Percentiles rank a stretch among this genome's conserved stretches.
Evolutionary conservation across 2,329 filamentous ascomycete species (phyloP).

Genomic region (Epichloe brachyelytri): DNA sequence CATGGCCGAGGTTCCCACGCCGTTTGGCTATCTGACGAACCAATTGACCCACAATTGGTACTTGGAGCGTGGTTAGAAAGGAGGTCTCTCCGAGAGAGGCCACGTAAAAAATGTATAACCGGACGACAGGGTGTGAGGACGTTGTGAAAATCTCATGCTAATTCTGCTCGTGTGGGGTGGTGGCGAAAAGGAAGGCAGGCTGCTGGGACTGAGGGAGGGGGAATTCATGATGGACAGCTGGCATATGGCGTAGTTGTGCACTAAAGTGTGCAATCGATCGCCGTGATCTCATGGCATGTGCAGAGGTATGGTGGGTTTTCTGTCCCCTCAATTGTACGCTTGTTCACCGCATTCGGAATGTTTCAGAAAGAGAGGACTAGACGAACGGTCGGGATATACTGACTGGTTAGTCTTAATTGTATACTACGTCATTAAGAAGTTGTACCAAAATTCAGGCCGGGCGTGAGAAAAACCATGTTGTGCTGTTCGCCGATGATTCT

Average conservation of each 20-base stretch:
- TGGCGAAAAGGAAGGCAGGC: too few species aligned
- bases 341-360: not conserved
- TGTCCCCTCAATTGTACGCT: not conserved
- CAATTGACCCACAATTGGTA: conserved; percentile 94
- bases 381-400: not conserved
- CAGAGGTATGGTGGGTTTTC: not conserved
- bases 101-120: not conserved
- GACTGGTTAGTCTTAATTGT: not conserved
- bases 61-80: conserved; percentile 56
- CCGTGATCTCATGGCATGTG: not conserved
- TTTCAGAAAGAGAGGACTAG: not conserved
- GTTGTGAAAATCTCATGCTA: not conserved
- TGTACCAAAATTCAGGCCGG: not conserved
- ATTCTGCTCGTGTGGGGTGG: not conserved
- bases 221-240: not conserved
- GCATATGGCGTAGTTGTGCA: not conserved
- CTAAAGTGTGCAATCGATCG: not conserved
- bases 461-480: too few species aligned
- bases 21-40: conserved; percentile 56
- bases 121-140: not conserved
- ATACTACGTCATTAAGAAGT: not conserved
- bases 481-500: too few species aligned
- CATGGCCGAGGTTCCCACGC: conserved; percentile 69
- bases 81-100: too few species aligned
- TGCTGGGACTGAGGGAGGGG: not conserved